Base-by-base conservation (phyloP, 2,329 filamentous ascomycete species). In the Claviceps sp. region DNA sequence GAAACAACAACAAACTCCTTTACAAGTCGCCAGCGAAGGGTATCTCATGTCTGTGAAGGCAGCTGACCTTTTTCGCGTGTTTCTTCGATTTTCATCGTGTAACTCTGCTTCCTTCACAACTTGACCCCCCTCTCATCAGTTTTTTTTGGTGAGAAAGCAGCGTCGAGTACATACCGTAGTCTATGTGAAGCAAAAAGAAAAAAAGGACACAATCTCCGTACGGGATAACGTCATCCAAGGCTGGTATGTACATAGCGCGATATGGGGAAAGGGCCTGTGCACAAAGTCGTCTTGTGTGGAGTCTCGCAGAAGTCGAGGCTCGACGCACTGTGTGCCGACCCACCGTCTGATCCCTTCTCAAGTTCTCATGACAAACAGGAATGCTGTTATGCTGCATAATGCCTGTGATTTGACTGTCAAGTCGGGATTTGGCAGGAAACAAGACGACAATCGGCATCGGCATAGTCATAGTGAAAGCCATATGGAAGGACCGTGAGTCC, bases 161-260 rank as follows among this genome's bases (percentile, higher is more conserved):
- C 26, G 8, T 10, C 8, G 8, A 30, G 26, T 8, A 30, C 30
- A 34, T 34, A 34, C 30, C 30, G 10, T 34, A 4, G 11, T 10
- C 30, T 34, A 8, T 6, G 30, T 34, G 30, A 16, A 26, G 13
- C 22, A 26, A 26, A 44, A 46, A n/a, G 10, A 34, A 34, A 11
- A 26, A 46, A 46, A 11, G 5, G n/a, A 44, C 37, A 39, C 17
- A 38, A 13, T 2, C 26, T 30, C 7, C 26, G 24, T 6, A 22
- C 45, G 34, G 52, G 30, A 34, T 34, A 34, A 53, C 52, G 52
- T 53, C 48, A 53, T 53, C 44, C 44, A 43, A 10, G 42, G 16
- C 19, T 30, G 41, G 39, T 50, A 22, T 22, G 22, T 4, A 30
- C 26, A 30, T 30, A 48, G 52, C 44, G 48, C 52, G 52, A 53